phyloP scores from a whole-genome alignment of 73 alveolate genomes.

The Stentor roeselii region DNA sequence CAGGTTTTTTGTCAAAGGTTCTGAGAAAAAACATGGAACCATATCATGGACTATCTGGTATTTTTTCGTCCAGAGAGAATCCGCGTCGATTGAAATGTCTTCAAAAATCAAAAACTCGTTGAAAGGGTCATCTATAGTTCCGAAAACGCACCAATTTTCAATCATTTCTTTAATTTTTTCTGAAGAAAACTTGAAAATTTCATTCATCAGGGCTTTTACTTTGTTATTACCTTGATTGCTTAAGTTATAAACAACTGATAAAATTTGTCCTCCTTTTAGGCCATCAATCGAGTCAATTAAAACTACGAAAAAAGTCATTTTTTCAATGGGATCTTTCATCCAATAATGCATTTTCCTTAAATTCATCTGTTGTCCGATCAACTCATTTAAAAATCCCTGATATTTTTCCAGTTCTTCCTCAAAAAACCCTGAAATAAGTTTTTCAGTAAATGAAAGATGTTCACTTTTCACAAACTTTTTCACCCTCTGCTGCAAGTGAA shows the following conservation, averaged over 20 bases:
- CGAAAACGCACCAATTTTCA: conserved; percentile 84
- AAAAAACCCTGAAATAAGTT: conserved; percentile 66
- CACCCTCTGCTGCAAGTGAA: conserved; percentile 78
- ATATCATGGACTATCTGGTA: conserved; percentile 68
- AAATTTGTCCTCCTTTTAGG: conserved; percentile 74
- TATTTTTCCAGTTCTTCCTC: conserved; percentile 82
- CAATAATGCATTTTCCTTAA: conserved; percentile 75
- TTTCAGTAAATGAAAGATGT: conserved; percentile 51
- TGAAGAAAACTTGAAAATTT: conserved; percentile 51
- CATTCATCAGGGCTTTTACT: conserved; percentile 38
- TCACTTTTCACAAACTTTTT: conserved; percentile 44
- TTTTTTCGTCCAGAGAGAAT: conserved; percentile 79
- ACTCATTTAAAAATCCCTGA: conserved; percentile 68
- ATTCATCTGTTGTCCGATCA: conserved; percentile 44
- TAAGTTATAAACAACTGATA: conserved; percentile 73
- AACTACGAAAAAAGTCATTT: conserved; percentile 83
- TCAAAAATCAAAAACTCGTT: conserved; percentile 82
- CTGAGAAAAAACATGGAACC: conserved; percentile 81
- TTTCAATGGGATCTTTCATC: conserved; percentile 80
- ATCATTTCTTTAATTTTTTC: conserved; percentile 60
- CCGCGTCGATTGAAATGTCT: conserved; percentile 66
- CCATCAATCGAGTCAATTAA: conserved; percentile 70
- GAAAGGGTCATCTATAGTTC: conserved; percentile 79
- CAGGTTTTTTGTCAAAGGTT: conserved; percentile 67
- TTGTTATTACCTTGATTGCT: conserved; percentile 53